A percentile compares a stretch with the other conserved stretches of the same genome.
Conservation (phyloP, 306 rosid species). For the Ammopiptanthus mongolicus region DNA sequence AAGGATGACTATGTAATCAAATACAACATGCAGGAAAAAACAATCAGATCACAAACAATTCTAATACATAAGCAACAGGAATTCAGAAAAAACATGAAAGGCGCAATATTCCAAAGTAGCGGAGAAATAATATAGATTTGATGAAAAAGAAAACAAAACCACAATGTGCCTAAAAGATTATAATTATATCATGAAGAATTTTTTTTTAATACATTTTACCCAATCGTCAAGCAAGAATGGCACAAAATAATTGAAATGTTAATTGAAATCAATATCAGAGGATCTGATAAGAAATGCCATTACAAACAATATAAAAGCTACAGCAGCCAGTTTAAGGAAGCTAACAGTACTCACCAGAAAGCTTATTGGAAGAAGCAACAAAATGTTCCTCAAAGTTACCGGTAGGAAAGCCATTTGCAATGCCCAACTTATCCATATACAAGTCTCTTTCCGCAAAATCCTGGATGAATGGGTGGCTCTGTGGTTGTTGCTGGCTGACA, state of each 20-base stretch:
- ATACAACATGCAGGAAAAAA: neutral
- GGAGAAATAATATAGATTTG: neutral
- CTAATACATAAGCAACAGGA: neutral
- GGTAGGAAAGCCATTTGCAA: conserved; percentile 53
- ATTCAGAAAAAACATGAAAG: conserved; percentile 2
- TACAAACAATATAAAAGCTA: neutral
- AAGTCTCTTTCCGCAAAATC: conserved; percentile 53
- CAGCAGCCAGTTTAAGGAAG: neutral
- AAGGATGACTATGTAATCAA: neutral
- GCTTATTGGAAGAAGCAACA: conserved; percentile 49
- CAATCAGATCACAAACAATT: neutral
- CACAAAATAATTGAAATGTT: neutral
- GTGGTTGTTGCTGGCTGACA: conserved; percentile 44
- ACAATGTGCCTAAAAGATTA: neutral
- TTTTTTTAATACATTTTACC: neutral
- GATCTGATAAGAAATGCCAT: neutral
- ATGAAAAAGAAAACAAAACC: neutral
- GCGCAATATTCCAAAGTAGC: neutral
- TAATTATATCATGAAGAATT: neutral
- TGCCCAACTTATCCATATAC: conserved; percentile 49
- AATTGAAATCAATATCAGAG: neutral
- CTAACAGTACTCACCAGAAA: conserved; percentile 54
- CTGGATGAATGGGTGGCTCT: conserved; percentile 44
- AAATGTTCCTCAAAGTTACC: conserved; percentile 49
- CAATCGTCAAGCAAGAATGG: neutral